phyloP scores from a whole-genome alignment of 352 stramenopile species.

The Aphanomyces invadans region DNA sequence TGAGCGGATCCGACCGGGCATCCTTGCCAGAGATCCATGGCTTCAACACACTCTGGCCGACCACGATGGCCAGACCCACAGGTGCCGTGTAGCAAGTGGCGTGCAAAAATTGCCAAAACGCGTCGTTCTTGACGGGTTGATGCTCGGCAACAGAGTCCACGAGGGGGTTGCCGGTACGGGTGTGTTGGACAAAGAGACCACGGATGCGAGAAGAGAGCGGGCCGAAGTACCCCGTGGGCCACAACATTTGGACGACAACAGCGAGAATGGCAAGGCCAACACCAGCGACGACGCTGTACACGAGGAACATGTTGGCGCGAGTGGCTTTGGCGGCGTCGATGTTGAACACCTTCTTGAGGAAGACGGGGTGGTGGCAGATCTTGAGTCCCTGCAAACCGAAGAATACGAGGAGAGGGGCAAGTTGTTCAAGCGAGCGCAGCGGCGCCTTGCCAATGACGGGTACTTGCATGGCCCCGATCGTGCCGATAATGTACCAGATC shows the following conservation, averaged over 20 bases:
- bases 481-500: constrained; percentile 15
- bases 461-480: constrained; percentile 14
- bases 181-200: constrained; percentile 79
- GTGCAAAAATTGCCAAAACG: constrained; percentile 67
- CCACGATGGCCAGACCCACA: constrained; percentile 47
- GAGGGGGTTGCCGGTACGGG: constrained; percentile 66
- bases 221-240: constrained; percentile 60
- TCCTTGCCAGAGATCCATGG: constrained; percentile 30
- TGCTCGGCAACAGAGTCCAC: constrained; percentile 77
- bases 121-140: constrained; percentile 41
- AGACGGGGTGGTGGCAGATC: background rate
- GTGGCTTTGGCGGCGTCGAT: constrained; percentile 5
- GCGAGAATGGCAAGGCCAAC: constrained; percentile 11
- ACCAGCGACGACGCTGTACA: background rate
- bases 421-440: constrained; percentile 10
- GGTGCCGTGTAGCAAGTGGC: constrained; percentile 48
- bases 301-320: constrained; percentile 2
- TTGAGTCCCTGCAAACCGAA: constrained; percentile 10
- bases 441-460: constrained; percentile 6
- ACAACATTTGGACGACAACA: constrained; percentile 4
- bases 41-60: constrained; percentile 39
- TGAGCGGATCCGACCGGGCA: background rate
- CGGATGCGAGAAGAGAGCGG: constrained; percentile 60
- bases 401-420: constrained; percentile 2
- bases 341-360: constrained; percentile 17